Evolutionary conservation across 2,329 filamentous ascomycete genomes (phyloP), one percentile per base, ranked within the genome.

Genomic region (Fusarium duplospermum): DNA sequence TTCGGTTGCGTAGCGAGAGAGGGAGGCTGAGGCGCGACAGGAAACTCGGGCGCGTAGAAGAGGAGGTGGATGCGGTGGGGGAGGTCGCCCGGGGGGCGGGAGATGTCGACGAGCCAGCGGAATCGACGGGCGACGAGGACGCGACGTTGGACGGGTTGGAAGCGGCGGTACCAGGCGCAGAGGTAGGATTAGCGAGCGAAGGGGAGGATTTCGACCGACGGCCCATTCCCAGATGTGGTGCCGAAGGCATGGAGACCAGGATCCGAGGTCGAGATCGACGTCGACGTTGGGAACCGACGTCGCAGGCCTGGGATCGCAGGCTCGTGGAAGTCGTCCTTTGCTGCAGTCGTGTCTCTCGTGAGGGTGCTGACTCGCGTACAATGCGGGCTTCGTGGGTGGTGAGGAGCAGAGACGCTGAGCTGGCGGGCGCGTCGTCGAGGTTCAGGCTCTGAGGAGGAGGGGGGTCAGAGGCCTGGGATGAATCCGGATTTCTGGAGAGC

Each of bases 11-110:
- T 68, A 89, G 82, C 58, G 87, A 82, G 67, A 89, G 83, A 54
- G 87, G 87, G 56, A 88, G 82, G 65, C 84, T 83, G 71, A 90
- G 82, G 64, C 88, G 87, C 73, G 88, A 89, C 76, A 90, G 83
- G 72, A 91, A 83, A 66, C 80, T 76, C 29, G 81, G 76, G 50
- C 81, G 79, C 70, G 79, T 77, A 54, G 78, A 73, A 22, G 78
- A 70, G 38, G 71, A 57, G 18, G 76, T 65, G 36, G 78, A 71
- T 59, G 76, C 69, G 20, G 79, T 73, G 38, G 79, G 71, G 35
- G 75, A 72, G 42, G 73, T 66, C 57, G 72, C 64, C 58, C 72
- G 68, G 38, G 71, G 73, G 65, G 70, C 64, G 54, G 74, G 72
- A 52, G 77, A 65, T 20, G 73, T 79, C 67, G 83, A 81, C 75